These are phyloP conservation scores for Suhomyces chickasaworum DNA, from an alignment of 1,139 yeast genomes.

Conservation along the genomic window DNA sequence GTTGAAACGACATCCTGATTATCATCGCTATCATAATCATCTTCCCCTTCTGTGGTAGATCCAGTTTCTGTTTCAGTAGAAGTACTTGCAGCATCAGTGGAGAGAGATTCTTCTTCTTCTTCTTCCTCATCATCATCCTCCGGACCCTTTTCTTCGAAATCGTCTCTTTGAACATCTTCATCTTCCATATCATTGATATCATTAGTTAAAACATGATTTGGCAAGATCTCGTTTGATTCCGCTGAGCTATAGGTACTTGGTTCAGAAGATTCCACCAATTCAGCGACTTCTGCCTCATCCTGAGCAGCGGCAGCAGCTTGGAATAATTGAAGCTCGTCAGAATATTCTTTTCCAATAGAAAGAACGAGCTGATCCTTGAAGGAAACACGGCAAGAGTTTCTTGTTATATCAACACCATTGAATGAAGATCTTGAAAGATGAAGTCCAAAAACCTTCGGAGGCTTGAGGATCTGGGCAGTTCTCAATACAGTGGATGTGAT, in stretches of 20 bases:
- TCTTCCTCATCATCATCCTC: constrained; percentile 39
- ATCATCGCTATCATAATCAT: constrained; percentile 25
- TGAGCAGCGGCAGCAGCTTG: constrained; percentile 30
- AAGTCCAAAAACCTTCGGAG: constrained; percentile 72
- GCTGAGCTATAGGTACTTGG: constrained; percentile 5
- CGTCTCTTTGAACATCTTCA: constrained; percentile 44
- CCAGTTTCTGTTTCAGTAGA: constrained; percentile 11
- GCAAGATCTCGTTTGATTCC: constrained; percentile 1
- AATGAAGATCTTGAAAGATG: constrained; percentile 84
- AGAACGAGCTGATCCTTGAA: constrained; percentile 62
- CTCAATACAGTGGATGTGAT: constrained; percentile 68
- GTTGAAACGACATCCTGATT: constrained; percentile 23
- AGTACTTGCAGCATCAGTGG: constrained; percentile 22
- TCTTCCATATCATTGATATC: constrained; percentile 51
- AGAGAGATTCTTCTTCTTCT: constrained; percentile 20
- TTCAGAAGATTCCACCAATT: constrained; percentile 8
- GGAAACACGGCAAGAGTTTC: constrained; percentile 75
- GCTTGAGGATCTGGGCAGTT: constrained; percentile 58
- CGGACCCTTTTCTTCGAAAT: constrained; percentile 42
- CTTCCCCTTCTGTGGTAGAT: constrained; percentile 25
- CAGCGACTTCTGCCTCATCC: constrained; percentile 18
- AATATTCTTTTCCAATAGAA: constrained; percentile 49
- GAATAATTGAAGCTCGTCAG: constrained; percentile 39
- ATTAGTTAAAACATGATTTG: constrained; percentile 39
- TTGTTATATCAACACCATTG: constrained; percentile 66